Base-by-base conservation (phyloP, 495 filamentous ascomycete genomes). In the Talaromyces nanjingensis region DNA sequence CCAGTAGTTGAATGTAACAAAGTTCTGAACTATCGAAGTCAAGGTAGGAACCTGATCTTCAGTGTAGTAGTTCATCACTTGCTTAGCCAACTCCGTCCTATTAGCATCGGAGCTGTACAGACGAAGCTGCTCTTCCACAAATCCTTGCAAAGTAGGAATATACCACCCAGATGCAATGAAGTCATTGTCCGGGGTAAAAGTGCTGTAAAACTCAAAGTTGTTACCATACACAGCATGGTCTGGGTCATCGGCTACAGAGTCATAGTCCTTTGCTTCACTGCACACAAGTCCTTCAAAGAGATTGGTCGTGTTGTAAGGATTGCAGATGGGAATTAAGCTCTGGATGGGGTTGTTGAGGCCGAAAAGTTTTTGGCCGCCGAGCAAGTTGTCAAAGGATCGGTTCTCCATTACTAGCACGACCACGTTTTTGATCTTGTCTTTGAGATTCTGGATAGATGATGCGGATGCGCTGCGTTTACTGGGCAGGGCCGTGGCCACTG, bases 1-100 rank as follows among this genome's bases (percentile, higher is more conserved):
- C 81, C 81, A 84, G 66, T 77, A 71, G 71, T 83, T 79, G 68
- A 84, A 83, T 18, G 76, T 74, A 0, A 81, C 68, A 66, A 77
- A 84, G 67, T 83, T 81, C 59, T 83, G 70, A 14, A 78, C 79
- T 62, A 84, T 67, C 3, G 71, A 45, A 2, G 71, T 76, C 39
- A 83, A 69, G 5, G 81, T 76, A 18, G 79, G 81, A 6, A 83
- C 72, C 66, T 83, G 72, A 1, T 77, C 76, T 58, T 77, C 75
- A 16, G 79, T 79, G 61, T 83, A 83, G 68, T 83, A 83, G 69
- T 81, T 78, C 64, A 84, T 75, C 29, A 78, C 80, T 69, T 83
- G 74, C 4, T 76, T 76, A 11, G 68, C 63, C 6, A 74, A 74
- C 62, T 77, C 74, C 60, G 76, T 69, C 25, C 76, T 68, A 25